Base-by-base conservation (phyloP, 1,284 basidiomycete genomes). In the Papiliotrema nemorosa region DNA sequence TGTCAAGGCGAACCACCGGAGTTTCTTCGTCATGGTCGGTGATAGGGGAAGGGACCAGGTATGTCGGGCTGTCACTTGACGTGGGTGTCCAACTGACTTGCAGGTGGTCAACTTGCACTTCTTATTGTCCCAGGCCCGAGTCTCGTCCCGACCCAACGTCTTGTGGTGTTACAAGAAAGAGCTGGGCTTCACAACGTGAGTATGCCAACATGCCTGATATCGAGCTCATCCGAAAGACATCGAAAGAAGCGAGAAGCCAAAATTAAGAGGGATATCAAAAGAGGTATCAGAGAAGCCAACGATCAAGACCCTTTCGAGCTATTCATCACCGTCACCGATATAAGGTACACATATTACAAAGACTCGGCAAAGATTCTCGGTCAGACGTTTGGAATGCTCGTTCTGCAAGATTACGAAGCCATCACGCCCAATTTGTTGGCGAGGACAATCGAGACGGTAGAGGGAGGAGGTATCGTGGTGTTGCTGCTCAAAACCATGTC, bases 161-260 rank as follows among this genome's bases (percentile, higher is more conserved):
- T 75, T 96, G 55, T 97, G 92, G 92, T 94, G 90, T 66, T 97
- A 97, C 79, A 96, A 94, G 78, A 96, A 96, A 73, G 92, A 96
- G 35, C 80, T 97, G 0, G 91, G 91, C 0, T 97, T 97, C 66
- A 92, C 90, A 2, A 91, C 83, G 87, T 87, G 65, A 58, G 84
- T 67, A 67, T 72, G 2, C 21, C 21, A 5, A 21, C 25, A 25
- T 24, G 9, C 13, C 39, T 5, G n/a, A 40, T 10, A 10, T 13
- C 12, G 9, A 38, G 9, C 36, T 25, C 7, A 18, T 5, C 26
- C 66, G 66, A 58, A 26, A 92, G 90, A 59, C 93, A 98, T 76
- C 86, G 94, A 42, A 97, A 97, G 79, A 97, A 97, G 76, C 82
- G 90, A 41, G 92, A 96, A 73, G 87, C 86, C 34, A 96, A 92